Evolutionary conservation across 345 rosid species (phyloP).

Genomic region (Euclidium syriacum): DNA sequence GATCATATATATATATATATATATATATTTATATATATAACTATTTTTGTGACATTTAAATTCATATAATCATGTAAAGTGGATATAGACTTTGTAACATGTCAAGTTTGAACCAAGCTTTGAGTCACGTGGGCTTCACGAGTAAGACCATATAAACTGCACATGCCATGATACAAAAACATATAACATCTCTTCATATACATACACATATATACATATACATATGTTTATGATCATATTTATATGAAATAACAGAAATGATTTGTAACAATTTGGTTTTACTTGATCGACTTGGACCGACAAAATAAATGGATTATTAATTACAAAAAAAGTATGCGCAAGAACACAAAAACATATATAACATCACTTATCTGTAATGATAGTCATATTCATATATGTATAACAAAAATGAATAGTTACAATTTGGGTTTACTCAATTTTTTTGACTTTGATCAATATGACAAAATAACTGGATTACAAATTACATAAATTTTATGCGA

Average conservation of each 20-base stretch:
- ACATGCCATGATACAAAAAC: conserved; percentile 51
- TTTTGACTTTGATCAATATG: conserved; percentile 7
- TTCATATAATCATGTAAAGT: background rate
- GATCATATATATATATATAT: too few relatives aligned
- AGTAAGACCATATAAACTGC: conserved; percentile 32
- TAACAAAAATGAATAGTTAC: conserved; percentile 2
- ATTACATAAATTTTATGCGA: conserved; percentile 4
- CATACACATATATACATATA: background rate
- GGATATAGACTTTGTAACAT: conserved; percentile 1
- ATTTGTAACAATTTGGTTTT: background rate
- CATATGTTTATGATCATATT: background rate
- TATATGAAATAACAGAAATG: background rate
- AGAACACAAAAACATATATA: too few relatives aligned
- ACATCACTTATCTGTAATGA: too few relatives aligned
- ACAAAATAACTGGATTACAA: conserved; percentile 11
- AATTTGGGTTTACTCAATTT: background rate
- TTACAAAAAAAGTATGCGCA: conserved; percentile 2
- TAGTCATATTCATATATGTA: background rate
- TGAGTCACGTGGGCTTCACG: conserved; percentile 64
- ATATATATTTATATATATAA: too few relatives aligned
- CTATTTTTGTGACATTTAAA: background rate
- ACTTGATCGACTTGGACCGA: conserved; percentile 10
- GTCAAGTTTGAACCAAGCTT: conserved; percentile 32
- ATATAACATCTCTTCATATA: conserved; percentile 53
- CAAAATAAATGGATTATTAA: conserved; percentile 7